Conservation (phyloP, 2,329 filamentous ascomycete species). For the Alternaria hordeiaustralica region DNA sequence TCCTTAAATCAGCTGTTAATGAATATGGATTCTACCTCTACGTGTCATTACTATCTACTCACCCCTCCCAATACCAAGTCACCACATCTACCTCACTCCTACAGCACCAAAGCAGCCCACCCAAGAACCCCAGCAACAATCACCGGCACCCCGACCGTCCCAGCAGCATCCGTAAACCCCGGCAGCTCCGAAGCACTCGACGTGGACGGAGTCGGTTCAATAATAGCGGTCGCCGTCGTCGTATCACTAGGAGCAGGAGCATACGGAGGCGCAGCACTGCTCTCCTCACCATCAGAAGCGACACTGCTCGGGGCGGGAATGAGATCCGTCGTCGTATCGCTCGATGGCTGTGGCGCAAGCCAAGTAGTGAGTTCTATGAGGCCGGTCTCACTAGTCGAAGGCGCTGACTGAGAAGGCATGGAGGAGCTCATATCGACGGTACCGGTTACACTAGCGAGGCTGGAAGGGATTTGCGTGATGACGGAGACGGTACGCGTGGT, state of each 20-base stretch:
- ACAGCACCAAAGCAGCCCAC: conserved; percentile 28
- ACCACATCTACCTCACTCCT: background rate
- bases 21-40: background rate
- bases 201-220: conserved; percentile 6
- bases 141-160: conserved; percentile 17
- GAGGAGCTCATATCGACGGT: background rate
- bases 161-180: conserved; percentile 29
- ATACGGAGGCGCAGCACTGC: background rate
- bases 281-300: background rate
- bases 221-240: conserved; percentile 4
- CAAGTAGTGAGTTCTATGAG: background rate
- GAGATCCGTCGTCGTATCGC: background rate
- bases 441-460: background rate
- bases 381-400: background rate
- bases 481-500: conserved; percentile 1
- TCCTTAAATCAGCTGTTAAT: background rate
- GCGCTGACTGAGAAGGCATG: background rate
- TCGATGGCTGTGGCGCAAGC: background rate
- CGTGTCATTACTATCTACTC: background rate
- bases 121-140: conserved; percentile 26
- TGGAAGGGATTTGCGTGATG: background rate
- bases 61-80: too few relatives aligned
- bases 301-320: background rate
- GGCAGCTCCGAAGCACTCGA: conserved; percentile 8
- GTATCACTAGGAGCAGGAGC: conserved; percentile 17